Percentiles rank a stretch among this genome's conserved stretches.
Evolutionary conservation across 352 stramenopile species (phyloP).

Genomic region (Pythium utonaiense): DNA sequence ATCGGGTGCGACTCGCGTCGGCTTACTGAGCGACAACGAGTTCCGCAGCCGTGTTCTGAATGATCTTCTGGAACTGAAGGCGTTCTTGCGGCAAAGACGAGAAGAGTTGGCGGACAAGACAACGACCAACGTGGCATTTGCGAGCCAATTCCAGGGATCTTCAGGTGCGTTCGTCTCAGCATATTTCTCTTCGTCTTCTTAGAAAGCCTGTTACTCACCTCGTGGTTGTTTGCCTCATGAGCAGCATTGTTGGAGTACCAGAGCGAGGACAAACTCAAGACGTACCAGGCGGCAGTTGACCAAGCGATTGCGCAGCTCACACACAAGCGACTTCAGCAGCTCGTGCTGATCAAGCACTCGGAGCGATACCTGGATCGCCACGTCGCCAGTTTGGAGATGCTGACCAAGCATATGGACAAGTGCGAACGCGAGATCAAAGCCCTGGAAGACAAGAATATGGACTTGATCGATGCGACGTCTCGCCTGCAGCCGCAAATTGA

Average conservation of each 20-base stretch:
- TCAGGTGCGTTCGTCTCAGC: conserved; percentile 32
- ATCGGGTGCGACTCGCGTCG: conserved; percentile 34
- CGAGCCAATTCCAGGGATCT: conserved; percentile 69
- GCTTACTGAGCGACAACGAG: conserved; percentile 47
- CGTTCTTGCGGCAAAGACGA: conserved; percentile 57
- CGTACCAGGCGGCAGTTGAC: conserved; percentile 37
- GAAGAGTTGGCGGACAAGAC: conserved; percentile 39
- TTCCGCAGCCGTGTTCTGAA: conserved; percentile 64
- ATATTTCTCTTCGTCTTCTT: neutral
- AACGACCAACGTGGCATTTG: conserved; percentile 55
- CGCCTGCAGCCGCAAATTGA: conserved; percentile 59
- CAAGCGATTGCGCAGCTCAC: conserved; percentile 46
- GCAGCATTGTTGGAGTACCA: conserved; percentile 63
- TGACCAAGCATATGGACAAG: conserved; percentile 73
- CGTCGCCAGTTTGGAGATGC: conserved; percentile 62
- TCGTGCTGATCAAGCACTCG: conserved; percentile 74
- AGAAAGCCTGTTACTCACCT: neutral
- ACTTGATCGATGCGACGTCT: conserved; percentile 54
- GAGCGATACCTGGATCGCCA: conserved; percentile 70
- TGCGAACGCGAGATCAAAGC: conserved; percentile 52
- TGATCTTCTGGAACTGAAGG: conserved; percentile 67
- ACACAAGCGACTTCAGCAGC: conserved; percentile 66
- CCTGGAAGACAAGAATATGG: conserved; percentile 73
- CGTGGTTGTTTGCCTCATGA: conserved; percentile 1
- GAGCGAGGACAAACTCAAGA: conserved; percentile 43